Conservation (phyloP, 2,329 filamentous ascomycete species). For the Pseudocercospora musae region DNA sequence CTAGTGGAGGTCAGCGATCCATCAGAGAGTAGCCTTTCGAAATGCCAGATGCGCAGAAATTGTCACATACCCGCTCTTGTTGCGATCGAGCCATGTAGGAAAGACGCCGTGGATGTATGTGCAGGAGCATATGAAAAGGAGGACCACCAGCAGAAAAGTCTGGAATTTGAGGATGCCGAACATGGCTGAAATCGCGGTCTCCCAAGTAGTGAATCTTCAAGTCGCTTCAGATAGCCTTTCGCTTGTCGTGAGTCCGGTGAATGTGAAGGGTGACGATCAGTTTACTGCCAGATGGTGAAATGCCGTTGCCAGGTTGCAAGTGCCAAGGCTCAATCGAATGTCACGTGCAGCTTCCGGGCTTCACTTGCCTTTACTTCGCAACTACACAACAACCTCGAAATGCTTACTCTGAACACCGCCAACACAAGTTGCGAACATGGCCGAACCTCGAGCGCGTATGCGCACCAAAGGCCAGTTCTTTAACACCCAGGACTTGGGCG, state of each 20-base stretch:
- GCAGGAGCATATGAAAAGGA: constrained; percentile 93
- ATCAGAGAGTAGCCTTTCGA: too few relatives aligned
- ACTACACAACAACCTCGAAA: not conserved
- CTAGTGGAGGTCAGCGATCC: constrained; percentile 1
- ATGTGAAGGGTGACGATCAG: not conserved
- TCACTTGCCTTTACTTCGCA: not conserved
- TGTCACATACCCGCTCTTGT: constrained; percentile 84
- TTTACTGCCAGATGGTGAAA: not conserved
- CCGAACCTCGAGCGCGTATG: constrained; percentile 48
- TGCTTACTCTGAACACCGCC: not conserved
- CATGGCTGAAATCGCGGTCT: constrained; percentile 47
- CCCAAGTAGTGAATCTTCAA: not conserved
- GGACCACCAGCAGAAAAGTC: constrained; percentile 87
- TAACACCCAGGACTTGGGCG: constrained; percentile 23
- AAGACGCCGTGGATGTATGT: constrained; percentile 89
- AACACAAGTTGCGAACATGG: constrained; percentile 35
- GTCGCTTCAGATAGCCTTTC: not conserved
- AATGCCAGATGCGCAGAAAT: too few relatives aligned
- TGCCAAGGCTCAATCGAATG: constrained; percentile 2
- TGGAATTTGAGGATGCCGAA: constrained; percentile 99
- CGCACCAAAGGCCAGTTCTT: constrained; percentile 49
- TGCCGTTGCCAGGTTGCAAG: constrained; percentile 8
- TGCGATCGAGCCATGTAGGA: constrained; percentile 84
- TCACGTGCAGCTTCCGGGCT: constrained; percentile 9
- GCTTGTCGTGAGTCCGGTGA: not conserved